phyloP scores from a whole-genome alignment of 1,284 basidiomycete genomes.

The Inonotus hispidus region DNA sequence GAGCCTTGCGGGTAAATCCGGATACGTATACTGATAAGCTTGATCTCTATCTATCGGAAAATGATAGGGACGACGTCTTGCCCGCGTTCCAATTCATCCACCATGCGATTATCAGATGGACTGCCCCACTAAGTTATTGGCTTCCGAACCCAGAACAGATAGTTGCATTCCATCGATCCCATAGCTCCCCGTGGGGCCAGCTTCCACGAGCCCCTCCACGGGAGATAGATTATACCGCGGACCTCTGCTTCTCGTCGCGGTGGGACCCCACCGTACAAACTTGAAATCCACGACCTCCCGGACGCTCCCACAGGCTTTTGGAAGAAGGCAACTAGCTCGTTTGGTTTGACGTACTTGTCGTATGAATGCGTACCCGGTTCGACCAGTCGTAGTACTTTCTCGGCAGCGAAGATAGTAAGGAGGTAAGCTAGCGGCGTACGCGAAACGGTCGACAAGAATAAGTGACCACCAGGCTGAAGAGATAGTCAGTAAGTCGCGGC shows the following conservation, averaged over 20 bases:
- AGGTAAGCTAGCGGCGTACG: conserved; percentile 88
- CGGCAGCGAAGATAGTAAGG: conserved; percentile 88
- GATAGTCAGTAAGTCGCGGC: not conserved
- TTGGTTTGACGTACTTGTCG: conserved; percentile 85
- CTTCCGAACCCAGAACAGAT: conserved; percentile 76
- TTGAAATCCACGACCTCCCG: conserved; percentile 39
- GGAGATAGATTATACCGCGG: conserved; percentile 79
- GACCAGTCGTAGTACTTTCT: conserved; percentile 80
- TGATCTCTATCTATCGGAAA: not conserved
- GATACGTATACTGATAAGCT: not conserved
- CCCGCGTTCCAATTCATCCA: not conserved
- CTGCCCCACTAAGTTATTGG: conserved; percentile 30
- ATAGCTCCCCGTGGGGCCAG: conserved; percentile 54
- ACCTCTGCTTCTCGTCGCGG: conserved; percentile 71
- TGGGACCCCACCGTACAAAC: conserved; percentile 37
- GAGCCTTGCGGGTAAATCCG: too few relatives aligned
- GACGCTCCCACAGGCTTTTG: conserved; percentile 43
- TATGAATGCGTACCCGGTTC: conserved; percentile 90
- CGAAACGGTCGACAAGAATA: conserved; percentile 95
- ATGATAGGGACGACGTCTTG: not conserved
- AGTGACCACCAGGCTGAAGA: conserved; percentile 84
- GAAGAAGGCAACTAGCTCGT: conserved; percentile 87
- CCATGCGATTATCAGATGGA: not conserved
- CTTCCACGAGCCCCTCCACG: conserved; percentile 69
- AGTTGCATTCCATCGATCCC: conserved; percentile 70